Base-by-base conservation (phyloP, 805 yeast species). In the Metschnikowia peoriensis region DNA sequence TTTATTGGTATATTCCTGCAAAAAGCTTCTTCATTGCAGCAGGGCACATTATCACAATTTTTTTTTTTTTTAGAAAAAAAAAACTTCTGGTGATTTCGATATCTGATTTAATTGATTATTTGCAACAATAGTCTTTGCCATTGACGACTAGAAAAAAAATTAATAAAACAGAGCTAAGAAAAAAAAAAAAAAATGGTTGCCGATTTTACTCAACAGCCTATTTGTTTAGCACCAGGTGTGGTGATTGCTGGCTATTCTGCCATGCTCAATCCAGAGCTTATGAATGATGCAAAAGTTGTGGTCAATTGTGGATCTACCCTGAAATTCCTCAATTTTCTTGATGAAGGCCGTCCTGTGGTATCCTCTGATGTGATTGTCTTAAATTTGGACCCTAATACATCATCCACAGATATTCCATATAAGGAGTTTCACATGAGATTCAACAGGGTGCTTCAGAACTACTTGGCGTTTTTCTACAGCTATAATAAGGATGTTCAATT, bases 321-420 rank as follows among this genome's bases (percentile, higher is more conserved):
- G 42, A 55, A 49, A 16, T 74, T 74, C 49, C 60, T 74, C 28
- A 51, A 57, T n/a, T 58, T 55, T 15, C 51, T 74, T 15, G 64
- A 66, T 16, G 47, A 50, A 29, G 41, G 44, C 4, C 56, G 49
- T 35, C 61, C 66, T 6, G 57, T 62, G 7, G 56, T 73, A 1
- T 66, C 76, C 4, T 67, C 76, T 1, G 76, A 74, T 54, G 66
- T 72, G 51, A 65, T 74, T 8, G 62, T 74, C 27, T 57, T 74
- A 28, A 67, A 68, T 41, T 61, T 74, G 54, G 79, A 74, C 58
- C 74, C 76, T 7, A 49, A 62, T 38, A 53, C 52, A 43, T 59
- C 60, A 41, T 49, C 50, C 29, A 54, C 47, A 12, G 64, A 66
- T 41, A 63, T 59, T 41, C 52, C 65, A 28, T 60, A 67, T 41